Conservation (phyloP, 805 yeast species). For the Candida mattraensis region DNA sequence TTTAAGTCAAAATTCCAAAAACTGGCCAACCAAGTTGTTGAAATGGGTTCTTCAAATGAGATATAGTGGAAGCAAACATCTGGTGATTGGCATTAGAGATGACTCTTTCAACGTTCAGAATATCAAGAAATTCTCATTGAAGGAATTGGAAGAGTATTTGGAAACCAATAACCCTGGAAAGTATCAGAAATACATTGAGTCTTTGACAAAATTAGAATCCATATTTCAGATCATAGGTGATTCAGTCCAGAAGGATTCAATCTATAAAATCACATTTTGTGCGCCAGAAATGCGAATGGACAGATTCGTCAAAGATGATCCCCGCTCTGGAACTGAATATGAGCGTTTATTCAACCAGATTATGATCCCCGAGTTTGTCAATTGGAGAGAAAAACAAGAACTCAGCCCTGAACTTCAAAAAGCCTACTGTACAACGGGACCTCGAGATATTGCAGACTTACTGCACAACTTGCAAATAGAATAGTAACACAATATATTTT, state of each 20-base stretch:
- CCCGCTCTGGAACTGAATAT: too few relatives aligned
- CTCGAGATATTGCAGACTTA: neutral
- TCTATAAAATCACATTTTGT: too few relatives aligned
- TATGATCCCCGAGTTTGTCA: constrained; percentile 5
- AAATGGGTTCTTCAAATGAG: constrained; percentile 14
- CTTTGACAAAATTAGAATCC: too few relatives aligned
- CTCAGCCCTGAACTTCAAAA: constrained; percentile 5
- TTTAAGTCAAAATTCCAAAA: neutral
- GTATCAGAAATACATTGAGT: constrained; percentile 1
- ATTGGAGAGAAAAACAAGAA: constrained; percentile 10
- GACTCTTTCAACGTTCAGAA: neutral
- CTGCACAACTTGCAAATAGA: too few relatives aligned
- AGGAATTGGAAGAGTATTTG: constrained; percentile 5
- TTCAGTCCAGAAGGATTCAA: too few relatives aligned
- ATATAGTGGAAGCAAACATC: constrained; percentile 3
- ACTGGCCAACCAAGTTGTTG: neutral
- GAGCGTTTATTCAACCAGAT: constrained; percentile 5
- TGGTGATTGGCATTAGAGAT: constrained; percentile 11
- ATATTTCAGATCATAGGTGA: too few relatives aligned
- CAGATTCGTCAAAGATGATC: too few relatives aligned
- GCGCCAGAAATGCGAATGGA: too few relatives aligned
- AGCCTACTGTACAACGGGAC: constrained; percentile 28
- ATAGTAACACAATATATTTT: neutral
- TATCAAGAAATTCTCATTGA: constrained; percentile 2
- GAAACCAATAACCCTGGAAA: neutral